Evolutionary conservation across 2,329 filamentous ascomycete species (phyloP), one percentile per base, ranked within the genome.

Genomic region (Pseudocercospora pini-densiflorae): DNA sequence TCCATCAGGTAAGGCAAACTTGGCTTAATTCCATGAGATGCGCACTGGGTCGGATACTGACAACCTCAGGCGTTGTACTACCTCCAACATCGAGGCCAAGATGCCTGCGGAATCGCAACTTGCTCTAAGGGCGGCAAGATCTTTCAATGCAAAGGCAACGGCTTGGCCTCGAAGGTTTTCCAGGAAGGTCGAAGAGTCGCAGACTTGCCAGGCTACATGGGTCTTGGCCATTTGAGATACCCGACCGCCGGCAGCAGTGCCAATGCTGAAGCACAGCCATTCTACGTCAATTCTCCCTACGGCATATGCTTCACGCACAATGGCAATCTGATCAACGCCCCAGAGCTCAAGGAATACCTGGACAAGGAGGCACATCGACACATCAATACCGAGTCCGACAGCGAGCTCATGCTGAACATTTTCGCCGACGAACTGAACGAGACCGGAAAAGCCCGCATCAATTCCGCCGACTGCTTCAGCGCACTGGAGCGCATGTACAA

Each of bases 381-480:
- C 78, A 91, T 95, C 83, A 97, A 97, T 80, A 94, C 93, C 29
- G 92, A 96, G 75, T 93, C 90, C 65, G 93, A 97, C 81, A 93
- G 90, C 72, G 93, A 97, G 81, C 81, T 94, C 68, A 92, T 95
- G 84, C 85, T 97, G 68, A 97, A 97, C 79, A 87, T 97, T 72
- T 97, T 94, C 72, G 94, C 93, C 24, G 88, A 92, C 77, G 91
- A 92, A 77, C 86, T 95, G 57, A 90, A 91, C 71, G 89, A 93
- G 80, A 92, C 90, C 27, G 90, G 90, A 73, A 95, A 95, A 81
- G 87, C 90, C 64, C 90, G 92, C 80, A 89, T 92, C 70, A 94
- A 94, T 75, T 83, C 87, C 64, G 88, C 90, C 62, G 92, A 95
- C 79, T 86, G 93, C 74, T 94, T 95, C 79, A 86, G 85, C 54